A percentile compares a stretch with the other conserved stretches of the same genome.
Conservation (phyloP, 2,329 filamentous ascomycete species). For the Sclerotinia spermophila region DNA sequence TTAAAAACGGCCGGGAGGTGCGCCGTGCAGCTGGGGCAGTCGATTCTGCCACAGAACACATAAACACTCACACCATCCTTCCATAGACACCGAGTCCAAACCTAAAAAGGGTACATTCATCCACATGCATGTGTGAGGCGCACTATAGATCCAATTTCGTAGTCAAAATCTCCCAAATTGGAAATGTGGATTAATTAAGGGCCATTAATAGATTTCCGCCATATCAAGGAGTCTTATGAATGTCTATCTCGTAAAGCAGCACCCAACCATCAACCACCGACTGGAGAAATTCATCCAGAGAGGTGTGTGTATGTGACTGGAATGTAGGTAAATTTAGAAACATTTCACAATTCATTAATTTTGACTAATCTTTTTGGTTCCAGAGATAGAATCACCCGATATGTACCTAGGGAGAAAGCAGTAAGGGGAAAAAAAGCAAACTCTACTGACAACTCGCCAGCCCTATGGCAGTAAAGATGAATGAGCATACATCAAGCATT, state of each 20-base stretch:
- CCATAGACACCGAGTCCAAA: constrained; percentile 16
- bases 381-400: constrained; percentile 13
- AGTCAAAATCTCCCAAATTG: constrained; percentile 11
- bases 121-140: constrained; percentile 16
- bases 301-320: background rate
- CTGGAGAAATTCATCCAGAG: constrained; percentile 19
- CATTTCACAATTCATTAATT: background rate
- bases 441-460: background rate
- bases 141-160: constrained; percentile 19
- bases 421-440: background rate
- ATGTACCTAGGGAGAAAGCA: background rate
- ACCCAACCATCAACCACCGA: constrained; percentile 29
- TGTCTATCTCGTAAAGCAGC: constrained; percentile 24
- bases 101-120: constrained; percentile 14
- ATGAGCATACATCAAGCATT: background rate
- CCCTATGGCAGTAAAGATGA: constrained; percentile 12
- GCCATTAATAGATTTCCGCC: constrained; percentile 30
- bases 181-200: constrained; percentile 30
- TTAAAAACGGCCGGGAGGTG: constrained; percentile 20
- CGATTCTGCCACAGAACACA: constrained; percentile 17
- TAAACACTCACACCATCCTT: background rate
- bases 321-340: constrained; percentile 17
- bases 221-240: constrained; percentile 1
- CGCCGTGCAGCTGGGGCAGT: constrained; percentile 18
- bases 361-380: background rate